Evolutionary conservation across 257 asterid genomes (phyloP), one percentile per base, ranked within the genome.

Genomic region (Phtheirospermum japonicum): DNA sequence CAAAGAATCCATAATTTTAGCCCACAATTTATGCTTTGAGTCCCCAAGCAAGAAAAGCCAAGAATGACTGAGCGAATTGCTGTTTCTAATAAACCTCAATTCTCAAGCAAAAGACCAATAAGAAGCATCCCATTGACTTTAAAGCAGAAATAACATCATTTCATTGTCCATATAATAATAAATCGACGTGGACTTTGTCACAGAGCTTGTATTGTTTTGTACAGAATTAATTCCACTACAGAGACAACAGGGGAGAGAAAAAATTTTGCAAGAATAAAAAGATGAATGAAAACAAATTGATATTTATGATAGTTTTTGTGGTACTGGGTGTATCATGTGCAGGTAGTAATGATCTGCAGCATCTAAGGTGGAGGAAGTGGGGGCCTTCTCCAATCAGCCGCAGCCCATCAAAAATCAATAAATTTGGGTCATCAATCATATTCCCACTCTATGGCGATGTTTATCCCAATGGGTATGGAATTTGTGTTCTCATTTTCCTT

Each of bases 371-470:
- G 92, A 76, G 90, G 75, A 82, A 74, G 71, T 65, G 75, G 84
- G 76, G 73, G 37, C 79, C 85, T 40, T 67, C 78, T 67, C 76
- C 48, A 36, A 5, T 33, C 11, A 34, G 66, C 7, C 58, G 79
- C 77, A 14, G 42, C 43, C 39, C 70, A n/a, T 73, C 83, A 46
- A 33, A 45, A 43, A 50, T 71, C 72, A 79, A 42, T 48, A 80
- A 64, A 68, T 50, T 61, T 53, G 77, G 79, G 6, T 76, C 93
- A 46, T 84, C 96, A 23, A 71, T 85, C 64, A 70, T 82, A 9
- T 81, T 89, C 64, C 91, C 91, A 40, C 82, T 89, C 10, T 85
- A 82, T 59, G 99, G 99, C 39, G 84, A 93, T 74, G 92, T 93
- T 72, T 89, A 85, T 71, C 99, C 99, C 31, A 68, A 83, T 63